These are phyloP conservation scores for Geosmithia putterillii DNA, from an alignment of 2,329 filamentous ascomycete species.

Conservation along the genomic window DNA sequence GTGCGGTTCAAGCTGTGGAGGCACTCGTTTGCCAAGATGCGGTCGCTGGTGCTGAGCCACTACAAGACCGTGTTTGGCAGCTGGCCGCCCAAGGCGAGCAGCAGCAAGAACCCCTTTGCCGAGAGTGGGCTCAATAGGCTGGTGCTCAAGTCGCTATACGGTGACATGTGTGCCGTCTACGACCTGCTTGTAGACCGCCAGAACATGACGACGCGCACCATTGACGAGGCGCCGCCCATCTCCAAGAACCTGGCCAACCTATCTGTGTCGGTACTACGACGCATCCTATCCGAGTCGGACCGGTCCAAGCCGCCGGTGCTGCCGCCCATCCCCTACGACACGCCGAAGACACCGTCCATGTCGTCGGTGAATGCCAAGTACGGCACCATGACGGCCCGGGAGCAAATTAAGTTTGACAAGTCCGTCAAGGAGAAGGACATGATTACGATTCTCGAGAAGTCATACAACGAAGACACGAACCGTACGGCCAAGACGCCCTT, in stretches of 20 bases:
- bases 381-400: conserved; percentile 53
- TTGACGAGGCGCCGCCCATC: conserved; percentile 50
- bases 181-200: conserved; percentile 77
- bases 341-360: conserved; percentile 65
- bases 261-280: conserved; percentile 58
- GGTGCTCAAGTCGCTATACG: conserved; percentile 71
- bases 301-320: conserved; percentile 78
- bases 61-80: conserved; percentile 47
- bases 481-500: conserved; percentile 43
- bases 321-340: conserved; percentile 82
- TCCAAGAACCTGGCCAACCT: conserved; percentile 46
- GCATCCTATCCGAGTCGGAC: conserved; percentile 79
- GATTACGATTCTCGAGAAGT: conserved; percentile 61
- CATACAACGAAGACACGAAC: conserved; percentile 67
- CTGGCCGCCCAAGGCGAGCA: conserved; percentile 86
- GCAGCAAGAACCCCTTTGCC: conserved; percentile 82
- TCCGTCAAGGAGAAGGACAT: conserved; percentile 71
- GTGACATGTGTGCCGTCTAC: conserved; percentile 77
- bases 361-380: conserved; percentile 53
- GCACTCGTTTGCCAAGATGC: conserved; percentile 59
- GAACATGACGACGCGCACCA: conserved; percentile 64
- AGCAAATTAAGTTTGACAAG: conserved; percentile 59
- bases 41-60: conserved; percentile 59
- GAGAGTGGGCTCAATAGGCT: conserved; percentile 78
- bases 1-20: conserved; percentile 82